Conservation (phyloP, 176 grass and related monocot species). For the Pontederia crassipes region DNA sequence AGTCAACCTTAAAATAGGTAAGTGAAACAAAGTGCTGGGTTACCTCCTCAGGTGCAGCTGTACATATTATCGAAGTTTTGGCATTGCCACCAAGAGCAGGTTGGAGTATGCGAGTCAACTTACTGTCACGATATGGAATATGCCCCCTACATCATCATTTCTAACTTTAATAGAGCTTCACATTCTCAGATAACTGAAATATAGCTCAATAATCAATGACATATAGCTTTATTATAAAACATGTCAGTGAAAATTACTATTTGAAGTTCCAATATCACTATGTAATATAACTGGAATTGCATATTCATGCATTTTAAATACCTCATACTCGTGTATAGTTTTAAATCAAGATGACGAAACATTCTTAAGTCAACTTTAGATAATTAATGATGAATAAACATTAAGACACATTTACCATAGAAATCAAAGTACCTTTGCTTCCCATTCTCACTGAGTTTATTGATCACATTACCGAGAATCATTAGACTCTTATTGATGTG, state of each 20-base stretch:
- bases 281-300: too few relatives aligned
- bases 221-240: too few relatives aligned
- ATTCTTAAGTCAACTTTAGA: too few relatives aligned
- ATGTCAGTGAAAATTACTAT: too few relatives aligned
- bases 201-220: background rate
- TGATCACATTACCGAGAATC: slow-evolving; percentile 96
- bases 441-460: slow-evolving; percentile 79
- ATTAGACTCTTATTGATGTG: slow-evolving; percentile 96
- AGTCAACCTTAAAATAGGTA: background rate
- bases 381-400: too few relatives aligned
- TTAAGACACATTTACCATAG: background rate
- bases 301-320: too few relatives aligned
- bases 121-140: slow-evolving; percentile 98
- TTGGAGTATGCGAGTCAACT: slow-evolving; percentile 86
- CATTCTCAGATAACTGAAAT: background rate
- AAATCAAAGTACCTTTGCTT: slow-evolving; percentile 55
- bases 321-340: too few relatives aligned
- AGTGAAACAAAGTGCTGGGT: slow-evolving; percentile 2
- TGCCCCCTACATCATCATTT: slow-evolving; percentile 64
- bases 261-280: too few relatives aligned
- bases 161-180: background rate
- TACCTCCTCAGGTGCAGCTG: slow-evolving; percentile 90
- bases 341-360: too few relatives aligned
- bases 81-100: slow-evolving; percentile 96
- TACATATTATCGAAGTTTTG: slow-evolving; percentile 94